phyloP scores from a whole-genome alignment of 2,329 filamentous ascomycete species.

The Podosphaera fusca region DNA sequence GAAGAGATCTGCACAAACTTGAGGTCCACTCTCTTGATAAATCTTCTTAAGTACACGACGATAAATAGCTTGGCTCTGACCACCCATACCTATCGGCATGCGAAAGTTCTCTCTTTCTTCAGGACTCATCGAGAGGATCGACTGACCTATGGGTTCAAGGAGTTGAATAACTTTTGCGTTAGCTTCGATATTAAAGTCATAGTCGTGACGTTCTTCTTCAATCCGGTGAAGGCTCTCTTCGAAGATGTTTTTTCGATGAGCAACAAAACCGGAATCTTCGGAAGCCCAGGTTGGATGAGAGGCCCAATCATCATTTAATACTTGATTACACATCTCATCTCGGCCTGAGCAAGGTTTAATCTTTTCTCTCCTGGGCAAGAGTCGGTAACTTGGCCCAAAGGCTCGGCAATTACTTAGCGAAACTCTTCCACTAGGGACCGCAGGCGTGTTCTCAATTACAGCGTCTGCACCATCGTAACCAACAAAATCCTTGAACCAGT shows the following conservation, averaged over 20 bases:
- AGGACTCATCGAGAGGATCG: slow-evolving; percentile 59
- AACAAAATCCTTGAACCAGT: slow-evolving; percentile 69
- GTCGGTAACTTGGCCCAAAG: slow-evolving; percentile 83
- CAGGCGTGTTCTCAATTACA: slow-evolving; percentile 54
- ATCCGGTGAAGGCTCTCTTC: slow-evolving; percentile 90
- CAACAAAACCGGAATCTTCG: slow-evolving; percentile 92
- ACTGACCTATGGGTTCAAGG: slow-evolving; percentile 78
- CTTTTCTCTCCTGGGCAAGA: slow-evolving; percentile 75
- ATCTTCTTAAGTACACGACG: slow-evolving; percentile 95
- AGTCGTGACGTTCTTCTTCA: slow-evolving; percentile 94
- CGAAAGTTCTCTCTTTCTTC: slow-evolving; percentile 51
- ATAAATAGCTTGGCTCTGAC: slow-evolving; percentile 89
- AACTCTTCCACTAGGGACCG: slow-evolving; percentile 57
- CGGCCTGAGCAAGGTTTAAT: slow-evolving; percentile 82
- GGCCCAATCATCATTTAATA: slow-evolving; percentile 94
- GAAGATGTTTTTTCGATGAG: slow-evolving; percentile 86
- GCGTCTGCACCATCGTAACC: slow-evolving; percentile 56
- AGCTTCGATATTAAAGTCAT: slow-evolving; percentile 94
- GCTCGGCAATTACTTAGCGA: slow-evolving; percentile 86
- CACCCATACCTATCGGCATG: slow-evolving; percentile 64
- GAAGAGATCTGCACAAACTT: slow-evolving; percentile 76
- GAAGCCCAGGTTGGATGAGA: slow-evolving; percentile 98
- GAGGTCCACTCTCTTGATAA: slow-evolving; percentile 68
- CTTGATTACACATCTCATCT: slow-evolving; percentile 79
- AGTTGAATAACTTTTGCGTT: slow-evolving; percentile 90